Evolutionary conservation across 108 stramenopile species (phyloP), one percentile per base, ranked within the genome.

Genomic region (Pseudonitzschia pungens): DNA sequence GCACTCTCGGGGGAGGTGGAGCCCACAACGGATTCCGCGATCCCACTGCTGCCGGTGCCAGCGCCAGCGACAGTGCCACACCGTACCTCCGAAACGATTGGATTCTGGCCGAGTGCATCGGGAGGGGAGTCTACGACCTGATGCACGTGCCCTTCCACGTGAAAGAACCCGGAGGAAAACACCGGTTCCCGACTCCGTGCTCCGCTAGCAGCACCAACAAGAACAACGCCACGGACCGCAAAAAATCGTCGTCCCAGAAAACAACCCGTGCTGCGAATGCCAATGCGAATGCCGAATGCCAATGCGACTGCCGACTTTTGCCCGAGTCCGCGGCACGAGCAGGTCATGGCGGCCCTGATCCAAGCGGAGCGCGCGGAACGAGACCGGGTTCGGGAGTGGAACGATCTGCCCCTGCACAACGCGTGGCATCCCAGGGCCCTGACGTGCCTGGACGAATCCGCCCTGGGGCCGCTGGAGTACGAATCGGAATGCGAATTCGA

Each of bases 351-450:
- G 43, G 81, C 72, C 20, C 41, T 87, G 56, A 86, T 81, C 40
- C 51, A 81, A 8, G 78, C 79, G 28, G 91, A 92, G 72, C 56
- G 66, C 22, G 67, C 80, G 28, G 89, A 88, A 75, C 84, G 87
- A 73, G 44, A 77, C 51, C 81, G 91, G 27, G 76, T 86, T 45
- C 62, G 55, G 59, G 52, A 51, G 21, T 92, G 89, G 89, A 71
- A 68, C 33, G 42, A 73, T 7, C 69, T 85, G 16, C 68, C 84
- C 26, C 55, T 87, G 22, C 48, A 65, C 24, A 65, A 88, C 62
- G 52, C 84, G 2, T 54, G 58, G 21, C 87, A 88, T 54, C 45
- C n/a, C n/a, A 51, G 67, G 27, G 87, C 84, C 21, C 72, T 88
- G 66, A 42, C 60, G 21, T 53, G 70, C 26, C 57, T 36, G 43